Evolutionary conservation across 73 alveolate species (phyloP), one percentile per base, ranked within the genome.

Genomic region (Blepharisma stoltei): DNA sequence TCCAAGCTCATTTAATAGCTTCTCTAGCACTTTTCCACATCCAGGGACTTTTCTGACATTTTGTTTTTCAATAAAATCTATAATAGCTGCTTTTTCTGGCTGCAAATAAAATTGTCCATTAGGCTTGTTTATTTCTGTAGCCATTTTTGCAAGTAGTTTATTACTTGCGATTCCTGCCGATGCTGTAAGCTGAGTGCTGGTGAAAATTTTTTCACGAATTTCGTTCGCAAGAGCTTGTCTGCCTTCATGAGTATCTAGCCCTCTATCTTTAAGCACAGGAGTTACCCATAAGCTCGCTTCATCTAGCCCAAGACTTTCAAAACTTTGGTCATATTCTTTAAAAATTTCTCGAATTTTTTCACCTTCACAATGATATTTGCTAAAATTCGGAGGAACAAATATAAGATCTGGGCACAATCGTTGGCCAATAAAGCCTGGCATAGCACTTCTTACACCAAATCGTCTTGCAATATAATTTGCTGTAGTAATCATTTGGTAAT

Each of bases 361-460:
- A 71, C 94, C 82, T 75, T 78, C 94, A 67, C 55, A 78, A 77
- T 76, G 84, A 76, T 97, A 97, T 80, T 89, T 92, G 21, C 88
- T 82, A 78, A 85, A 86, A 71, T 93, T 88, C 48, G 83, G 79
- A 67, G 83, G 87, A 1, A 92, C 80, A 43, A 97, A 89, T 60
- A 88, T 91, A 21, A 95, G 85, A 41, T 95, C 85, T 9, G 98
- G 98, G 76, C 99, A 97, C 7, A 95, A 84, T 78, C 86, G 87
- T 67, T 89, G 77, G 6, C 97, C 99, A 23, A 94, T 95, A 86
- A 97, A 97, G 1, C 97, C 96, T n/a, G 99, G 99, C 99, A 97
- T 97, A 6, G 99, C 99, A 67, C 98, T 89, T 54, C 99, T 85
- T 37, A 97, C 98, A 27, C 99, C 99, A 83, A 68, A 94, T 77